Conservation (phyloP, 352 stramenopile genomes). For the Globisporangium abappressorium region DNA sequence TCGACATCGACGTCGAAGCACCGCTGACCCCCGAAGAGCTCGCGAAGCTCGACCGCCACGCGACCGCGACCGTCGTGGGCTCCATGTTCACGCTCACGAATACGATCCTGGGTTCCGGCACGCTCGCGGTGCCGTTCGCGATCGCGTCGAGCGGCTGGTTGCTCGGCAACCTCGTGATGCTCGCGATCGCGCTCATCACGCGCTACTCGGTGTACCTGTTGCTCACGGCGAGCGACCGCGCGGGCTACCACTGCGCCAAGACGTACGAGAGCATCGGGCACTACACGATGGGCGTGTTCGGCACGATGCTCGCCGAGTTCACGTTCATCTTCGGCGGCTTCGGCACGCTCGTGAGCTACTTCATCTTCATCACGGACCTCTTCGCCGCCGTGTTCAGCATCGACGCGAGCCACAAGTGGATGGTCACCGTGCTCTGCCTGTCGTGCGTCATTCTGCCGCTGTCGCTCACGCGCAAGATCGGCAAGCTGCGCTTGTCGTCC, state of each 20-base stretch:
- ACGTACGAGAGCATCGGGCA: constrained; percentile 78
- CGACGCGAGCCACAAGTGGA: constrained; percentile 39
- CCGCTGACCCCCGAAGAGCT: constrained; percentile 17
- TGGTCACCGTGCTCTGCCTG: constrained; percentile 44
- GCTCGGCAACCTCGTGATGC: constrained; percentile 63
- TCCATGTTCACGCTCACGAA: constrained; percentile 77
- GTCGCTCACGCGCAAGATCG: constrained; percentile 52
- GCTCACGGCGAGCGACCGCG: constrained; percentile 57
- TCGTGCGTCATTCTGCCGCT: constrained; percentile 53
- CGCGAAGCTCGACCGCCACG: constrained; percentile 25
- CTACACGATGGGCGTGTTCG: constrained; percentile 62
- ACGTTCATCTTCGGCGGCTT: constrained; percentile 86
- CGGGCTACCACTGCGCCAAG: constrained; percentile 54
- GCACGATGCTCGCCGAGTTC: constrained; percentile 66
- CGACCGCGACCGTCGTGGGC: constrained; percentile 51
- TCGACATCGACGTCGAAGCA: constrained; percentile 15
- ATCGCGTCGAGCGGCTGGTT: constrained; percentile 73
- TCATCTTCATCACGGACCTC: constrained; percentile 80
- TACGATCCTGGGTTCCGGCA: constrained; percentile 73
- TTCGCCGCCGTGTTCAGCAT: constrained; percentile 46
- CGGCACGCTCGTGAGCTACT: constrained; percentile 76
- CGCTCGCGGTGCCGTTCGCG: constrained; percentile 66
- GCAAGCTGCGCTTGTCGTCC: constrained; percentile 57
- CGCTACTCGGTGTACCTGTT: constrained; percentile 74
- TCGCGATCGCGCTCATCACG: constrained; percentile 67